Percentiles rank a stretch among this genome's conserved stretches.
Evolutionary conservation across 2,329 filamentous ascomycete species (phyloP).

Genomic region (Aspergillus calidoustus): DNA sequence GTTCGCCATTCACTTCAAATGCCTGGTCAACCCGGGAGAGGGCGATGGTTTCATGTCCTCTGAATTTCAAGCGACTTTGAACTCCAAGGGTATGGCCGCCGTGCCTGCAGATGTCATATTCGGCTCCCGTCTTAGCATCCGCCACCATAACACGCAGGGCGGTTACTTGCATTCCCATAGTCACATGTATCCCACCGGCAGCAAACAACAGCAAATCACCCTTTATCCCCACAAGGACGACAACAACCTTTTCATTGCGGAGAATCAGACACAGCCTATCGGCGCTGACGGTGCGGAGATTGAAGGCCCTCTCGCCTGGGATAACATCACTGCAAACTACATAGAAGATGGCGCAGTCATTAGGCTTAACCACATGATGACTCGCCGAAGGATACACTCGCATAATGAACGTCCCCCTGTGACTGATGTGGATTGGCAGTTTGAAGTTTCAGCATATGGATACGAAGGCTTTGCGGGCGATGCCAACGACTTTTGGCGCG

Average conservation of each 20-base stretch:
- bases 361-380: conserved; percentile 80
- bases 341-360: conserved; percentile 81
- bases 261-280: conserved; percentile 94
- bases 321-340: conserved; percentile 68
- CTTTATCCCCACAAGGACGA: conserved; percentile 99
- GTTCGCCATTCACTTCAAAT: conserved; percentile 96
- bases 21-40: conserved; percentile 91
- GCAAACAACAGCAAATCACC: conserved; percentile 98
- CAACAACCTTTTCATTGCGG: conserved; percentile 92
- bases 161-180: conserved; percentile 96
- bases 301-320: conserved; percentile 83
- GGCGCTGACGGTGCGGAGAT: conserved; percentile 72
- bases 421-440: conserved; percentile 90
- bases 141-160: conserved; percentile 96
- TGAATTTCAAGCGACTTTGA: conserved; percentile 96
- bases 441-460: conserved; percentile 94
- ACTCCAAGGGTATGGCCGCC: conserved; percentile 95
- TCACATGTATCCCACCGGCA: conserved; percentile 96
- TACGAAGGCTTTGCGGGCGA: conserved; percentile 97
- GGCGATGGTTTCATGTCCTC: conserved; percentile 99
- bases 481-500: conserved; percentile 91
- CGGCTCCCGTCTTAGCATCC: conserved; percentile 82
- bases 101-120: conserved; percentile 90
- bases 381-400: conserved; percentile 89
- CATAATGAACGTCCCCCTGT: conserved; percentile 87